phyloP scores from a whole-genome alignment of 2,329 filamentous ascomycete species.

The Apiospora kogelbergensis region DNA sequence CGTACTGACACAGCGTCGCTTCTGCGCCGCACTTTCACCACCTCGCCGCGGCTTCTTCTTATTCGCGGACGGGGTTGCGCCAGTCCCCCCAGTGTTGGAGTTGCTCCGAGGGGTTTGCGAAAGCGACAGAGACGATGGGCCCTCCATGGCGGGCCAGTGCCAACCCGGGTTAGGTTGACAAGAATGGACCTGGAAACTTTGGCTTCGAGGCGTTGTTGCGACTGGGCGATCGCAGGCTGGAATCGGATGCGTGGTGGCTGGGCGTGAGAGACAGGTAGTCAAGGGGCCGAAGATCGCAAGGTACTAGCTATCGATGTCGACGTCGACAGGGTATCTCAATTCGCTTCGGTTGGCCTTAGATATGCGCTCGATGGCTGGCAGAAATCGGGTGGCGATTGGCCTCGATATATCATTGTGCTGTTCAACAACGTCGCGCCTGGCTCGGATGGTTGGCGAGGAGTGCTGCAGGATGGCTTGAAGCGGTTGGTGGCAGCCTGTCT shows the following conservation, averaged over 20 bases:
- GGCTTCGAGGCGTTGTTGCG: not conserved
- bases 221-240: not conserved
- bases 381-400: not conserved
- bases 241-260: not conserved
- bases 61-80: constrained; percentile 15
- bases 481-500: not conserved
- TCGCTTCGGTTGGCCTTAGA: not conserved
- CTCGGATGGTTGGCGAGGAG: not conserved
- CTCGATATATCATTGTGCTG: constrained; percentile 5
- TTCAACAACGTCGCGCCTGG: not conserved
- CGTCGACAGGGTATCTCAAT: not conserved
- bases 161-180: not conserved
- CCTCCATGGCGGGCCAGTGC: not conserved
- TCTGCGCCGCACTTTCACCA: constrained; percentile 51
- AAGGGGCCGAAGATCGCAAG: not conserved
- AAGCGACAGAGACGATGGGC: not conserved
- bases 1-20: constrained; percentile 80
- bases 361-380: constrained; percentile 6
- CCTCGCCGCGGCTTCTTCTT: constrained; percentile 54
- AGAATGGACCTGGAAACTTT: not conserved
- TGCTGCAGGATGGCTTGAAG: not conserved
- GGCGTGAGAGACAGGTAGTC: not conserved
- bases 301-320: not conserved
- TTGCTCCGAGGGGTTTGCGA: not conserved
- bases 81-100: not conserved